Evolutionary conservation across 2,329 filamentous ascomycete genomes (phyloP).

Genomic region (Ophiocordyceps camponoti-rufipedis): DNA sequence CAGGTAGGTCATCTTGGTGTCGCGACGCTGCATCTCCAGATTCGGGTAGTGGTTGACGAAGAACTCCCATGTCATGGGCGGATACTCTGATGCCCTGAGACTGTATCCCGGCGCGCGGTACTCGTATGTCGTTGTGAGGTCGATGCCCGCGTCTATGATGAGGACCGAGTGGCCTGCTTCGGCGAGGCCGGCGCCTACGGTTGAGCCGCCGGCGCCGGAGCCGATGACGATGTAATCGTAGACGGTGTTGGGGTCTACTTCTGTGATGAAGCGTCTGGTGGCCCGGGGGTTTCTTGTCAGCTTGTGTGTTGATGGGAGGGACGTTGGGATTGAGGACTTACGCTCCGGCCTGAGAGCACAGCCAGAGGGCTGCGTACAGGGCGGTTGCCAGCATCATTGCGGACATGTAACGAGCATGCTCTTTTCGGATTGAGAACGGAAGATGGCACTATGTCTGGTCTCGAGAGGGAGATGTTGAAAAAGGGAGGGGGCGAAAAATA

Average conservation of each 20-base stretch:
- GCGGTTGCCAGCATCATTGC: background rate
- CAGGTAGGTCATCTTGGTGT: constrained; percentile 40
- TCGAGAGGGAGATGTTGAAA: background rate
- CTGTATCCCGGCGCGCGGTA: constrained; percentile 23
- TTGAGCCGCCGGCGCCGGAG: constrained; percentile 39
- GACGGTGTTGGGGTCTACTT: background rate
- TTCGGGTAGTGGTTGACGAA: constrained; percentile 44
- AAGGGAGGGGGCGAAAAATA: background rate
- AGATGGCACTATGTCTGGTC: background rate
- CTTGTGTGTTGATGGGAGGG: background rate
- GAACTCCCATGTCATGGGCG: constrained; percentile 42
- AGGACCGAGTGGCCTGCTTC: constrained; percentile 39
- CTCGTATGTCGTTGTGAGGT: constrained; percentile 25
- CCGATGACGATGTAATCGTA: constrained; percentile 44
- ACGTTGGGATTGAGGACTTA: background rate
- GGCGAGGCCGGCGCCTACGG: constrained; percentile 38
- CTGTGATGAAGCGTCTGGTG: background rate
- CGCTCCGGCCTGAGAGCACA: background rate
- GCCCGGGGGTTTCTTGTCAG: background rate
- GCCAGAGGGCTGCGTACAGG: background rate
- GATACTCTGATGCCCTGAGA: constrained; percentile 29
- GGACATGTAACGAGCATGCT: background rate
- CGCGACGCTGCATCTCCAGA: constrained; percentile 28
- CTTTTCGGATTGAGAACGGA: background rate
- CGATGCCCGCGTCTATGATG: constrained; percentile 42